These are phyloP conservation scores for Aureobasidium sp. DNA, from an alignment of 2,329 filamentous ascomycete species.

Conservation along the genomic window DNA sequence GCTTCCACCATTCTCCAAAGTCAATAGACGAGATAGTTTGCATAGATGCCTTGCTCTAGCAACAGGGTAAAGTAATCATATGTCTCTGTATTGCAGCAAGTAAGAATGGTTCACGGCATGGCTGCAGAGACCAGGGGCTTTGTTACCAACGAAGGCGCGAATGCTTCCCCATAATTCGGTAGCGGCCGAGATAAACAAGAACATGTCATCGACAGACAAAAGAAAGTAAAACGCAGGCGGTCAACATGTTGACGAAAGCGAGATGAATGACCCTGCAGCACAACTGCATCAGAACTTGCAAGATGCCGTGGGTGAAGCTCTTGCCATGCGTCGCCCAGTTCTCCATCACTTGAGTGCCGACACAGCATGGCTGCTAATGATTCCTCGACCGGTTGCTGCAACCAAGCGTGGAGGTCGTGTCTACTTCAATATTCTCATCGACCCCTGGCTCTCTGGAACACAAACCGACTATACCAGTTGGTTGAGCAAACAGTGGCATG, in stretches of 20 bases:
- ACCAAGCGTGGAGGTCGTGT: slow-evolving; percentile 49
- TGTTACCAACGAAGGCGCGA: not conserved
- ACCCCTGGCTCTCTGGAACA: slow-evolving; percentile 70
- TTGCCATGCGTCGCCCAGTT: slow-evolving; percentile 54
- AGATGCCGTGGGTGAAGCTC: slow-evolving; percentile 41
- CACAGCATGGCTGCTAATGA: slow-evolving; percentile 72
- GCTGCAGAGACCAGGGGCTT: too few species aligned
- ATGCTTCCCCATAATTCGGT: slow-evolving; percentile 4
- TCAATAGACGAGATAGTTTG: not conserved
- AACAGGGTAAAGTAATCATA: not conserved
- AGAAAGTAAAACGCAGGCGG: slow-evolving; percentile 3
- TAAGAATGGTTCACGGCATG: too few species aligned
- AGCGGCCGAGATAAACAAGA: slow-evolving; percentile 12
- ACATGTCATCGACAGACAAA: slow-evolving; percentile 18
- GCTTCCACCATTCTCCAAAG: not conserved
- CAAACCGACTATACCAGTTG: slow-evolving; percentile 70
- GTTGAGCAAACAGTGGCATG: slow-evolving; percentile 73
- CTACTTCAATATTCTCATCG: slow-evolving; percentile 71
- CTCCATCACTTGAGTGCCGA: slow-evolving; percentile 74
- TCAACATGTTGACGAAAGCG: slow-evolving; percentile 2
- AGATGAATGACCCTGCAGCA: slow-evolving; percentile 33
- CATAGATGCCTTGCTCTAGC: not conserved
- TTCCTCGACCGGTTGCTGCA: slow-evolving; percentile 59
- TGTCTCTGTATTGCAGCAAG: not conserved
- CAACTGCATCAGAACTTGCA: slow-evolving; percentile 51